Conservation (phyloP, 768 basidiomycete genomes). For the Galerina marginata region DNA sequence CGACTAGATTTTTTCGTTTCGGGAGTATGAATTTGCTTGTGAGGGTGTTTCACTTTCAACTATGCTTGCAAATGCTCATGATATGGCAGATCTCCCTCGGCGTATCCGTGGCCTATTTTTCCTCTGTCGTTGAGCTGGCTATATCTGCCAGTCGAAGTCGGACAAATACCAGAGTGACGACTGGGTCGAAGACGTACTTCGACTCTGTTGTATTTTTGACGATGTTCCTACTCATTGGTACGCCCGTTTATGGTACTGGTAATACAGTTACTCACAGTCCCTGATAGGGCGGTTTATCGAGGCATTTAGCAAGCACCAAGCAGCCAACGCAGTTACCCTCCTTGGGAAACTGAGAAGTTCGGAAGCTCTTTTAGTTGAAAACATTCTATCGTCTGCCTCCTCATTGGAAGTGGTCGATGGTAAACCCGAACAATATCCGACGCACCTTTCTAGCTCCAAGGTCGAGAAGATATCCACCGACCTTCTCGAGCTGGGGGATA, state of each 20-base stretch:
- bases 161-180: conserved; percentile 29
- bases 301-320: conserved; percentile 68
- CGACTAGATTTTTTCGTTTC: conserved; percentile 67
- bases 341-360: conserved; percentile 68
- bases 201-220: conserved; percentile 83
- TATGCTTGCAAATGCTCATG: not conserved
- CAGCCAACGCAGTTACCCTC: conserved; percentile 75
- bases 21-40: conserved; percentile 93
- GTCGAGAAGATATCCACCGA: conserved; percentile 55
- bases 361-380: conserved; percentile 55
- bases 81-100: conserved; percentile 56
- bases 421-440: conserved; percentile 12
- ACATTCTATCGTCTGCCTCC: conserved; percentile 38
- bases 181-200: conserved; percentile 75
- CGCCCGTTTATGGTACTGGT: not conserved
- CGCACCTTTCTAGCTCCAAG: conserved; percentile 12
- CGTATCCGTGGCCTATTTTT: conserved; percentile 79
- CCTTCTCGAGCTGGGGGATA: conserved; percentile 80
- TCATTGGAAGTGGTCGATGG: conserved; percentile 22
- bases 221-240: conserved; percentile 77
- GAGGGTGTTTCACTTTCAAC: not conserved
- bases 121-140: conserved; percentile 72
- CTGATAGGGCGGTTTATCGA: conserved; percentile 64
- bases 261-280: not conserved
- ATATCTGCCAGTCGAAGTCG: conserved; percentile 54